Conservation (phyloP, 2,329 filamentous ascomycete species). For the Alternaria conjuncta region DNA sequence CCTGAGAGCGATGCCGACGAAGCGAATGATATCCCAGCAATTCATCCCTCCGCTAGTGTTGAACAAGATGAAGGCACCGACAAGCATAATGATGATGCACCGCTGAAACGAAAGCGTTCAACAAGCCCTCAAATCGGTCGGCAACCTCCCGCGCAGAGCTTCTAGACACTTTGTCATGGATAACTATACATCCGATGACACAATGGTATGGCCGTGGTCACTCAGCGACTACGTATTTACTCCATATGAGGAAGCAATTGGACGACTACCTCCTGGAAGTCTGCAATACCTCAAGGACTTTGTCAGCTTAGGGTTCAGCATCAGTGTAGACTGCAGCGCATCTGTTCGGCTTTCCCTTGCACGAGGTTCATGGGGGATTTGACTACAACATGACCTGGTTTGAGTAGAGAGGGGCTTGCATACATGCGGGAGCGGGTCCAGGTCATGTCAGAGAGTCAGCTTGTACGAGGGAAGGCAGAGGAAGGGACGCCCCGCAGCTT, state of each 20-base stretch:
- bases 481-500: neutral
- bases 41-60: neutral
- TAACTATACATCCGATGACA: neutral
- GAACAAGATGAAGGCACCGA: neutral
- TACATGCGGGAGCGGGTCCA: neutral
- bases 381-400: neutral
- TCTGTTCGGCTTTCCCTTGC: neutral
- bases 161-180: neutral
- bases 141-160: neutral
- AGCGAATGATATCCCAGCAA: neutral
- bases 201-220: neutral
- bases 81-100: neutral
- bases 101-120: neutral
- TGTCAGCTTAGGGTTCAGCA: neutral
- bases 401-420: neutral
- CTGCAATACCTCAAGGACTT: neutral
- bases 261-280: neutral
- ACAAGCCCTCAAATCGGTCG: neutral
- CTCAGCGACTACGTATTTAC: neutral
- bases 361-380: neutral
- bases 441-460: neutral
- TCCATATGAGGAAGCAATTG: neutral
- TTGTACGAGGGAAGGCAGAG: neutral
- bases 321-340: neutral
- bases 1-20: neutral